phyloP scores from a whole-genome alignment of 495 filamentous ascomycete species.

The Podospora didyma region DNA sequence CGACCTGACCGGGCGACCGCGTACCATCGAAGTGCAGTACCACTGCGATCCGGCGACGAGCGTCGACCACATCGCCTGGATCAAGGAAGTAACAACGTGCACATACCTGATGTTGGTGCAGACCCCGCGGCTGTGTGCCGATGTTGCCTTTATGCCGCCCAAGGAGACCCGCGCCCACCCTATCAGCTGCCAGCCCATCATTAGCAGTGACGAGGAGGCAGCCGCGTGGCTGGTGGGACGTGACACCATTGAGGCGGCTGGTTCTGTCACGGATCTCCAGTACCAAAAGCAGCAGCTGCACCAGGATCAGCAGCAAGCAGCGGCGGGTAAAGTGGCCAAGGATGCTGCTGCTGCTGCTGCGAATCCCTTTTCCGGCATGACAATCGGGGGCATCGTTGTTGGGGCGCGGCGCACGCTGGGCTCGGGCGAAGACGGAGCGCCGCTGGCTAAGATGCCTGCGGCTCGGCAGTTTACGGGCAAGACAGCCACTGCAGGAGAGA shows the following conservation, averaged over 20 bases:
- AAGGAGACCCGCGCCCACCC: constrained; percentile 72
- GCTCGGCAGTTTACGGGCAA: constrained; percentile 27
- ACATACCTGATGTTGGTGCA: constrained; percentile 93
- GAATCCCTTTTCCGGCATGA: constrained; percentile 23
- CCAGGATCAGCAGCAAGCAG: constrained; percentile 36
- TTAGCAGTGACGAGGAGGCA: constrained; percentile 53
- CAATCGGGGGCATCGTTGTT: constrained; percentile 48
- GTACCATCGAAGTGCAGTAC: constrained; percentile 86
- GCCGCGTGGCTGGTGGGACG: constrained; percentile 50
- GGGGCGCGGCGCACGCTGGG: constrained; percentile 51
- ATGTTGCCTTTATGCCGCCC: constrained; percentile 86
- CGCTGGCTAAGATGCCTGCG: constrained; percentile 25
- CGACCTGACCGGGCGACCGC: constrained; percentile 80
- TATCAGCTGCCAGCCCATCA: constrained; percentile 73
- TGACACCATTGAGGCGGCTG: constrained; percentile 49
- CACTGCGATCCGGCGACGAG: constrained; percentile 79
- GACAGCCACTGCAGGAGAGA: constrained; percentile 22
- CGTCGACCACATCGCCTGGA: constrained; percentile 82
- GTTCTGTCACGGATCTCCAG: constrained; percentile 42
- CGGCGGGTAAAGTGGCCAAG: constrained; percentile 19
- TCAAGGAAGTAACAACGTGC: constrained; percentile 93
- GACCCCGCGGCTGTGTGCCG: constrained; percentile 87
- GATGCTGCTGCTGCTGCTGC: neutral
- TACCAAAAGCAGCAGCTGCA: too few relatives aligned
- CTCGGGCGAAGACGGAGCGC: constrained; percentile 32